Evolutionary conservation across 192 early-diverging fungal genomes (phyloP).

Genomic region (Coemansia sp.): DNA sequence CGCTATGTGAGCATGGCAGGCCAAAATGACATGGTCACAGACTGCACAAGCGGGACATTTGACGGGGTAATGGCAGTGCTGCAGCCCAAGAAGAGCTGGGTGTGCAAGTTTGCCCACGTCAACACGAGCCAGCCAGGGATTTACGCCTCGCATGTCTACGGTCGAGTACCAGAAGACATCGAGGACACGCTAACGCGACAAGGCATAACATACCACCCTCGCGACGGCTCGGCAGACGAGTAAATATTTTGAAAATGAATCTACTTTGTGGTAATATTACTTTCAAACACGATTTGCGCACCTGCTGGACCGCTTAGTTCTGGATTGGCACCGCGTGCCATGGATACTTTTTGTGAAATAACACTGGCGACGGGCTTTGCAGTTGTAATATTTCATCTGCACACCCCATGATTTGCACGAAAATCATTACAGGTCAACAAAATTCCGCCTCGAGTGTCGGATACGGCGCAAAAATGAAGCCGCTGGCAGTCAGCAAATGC

Average conservation of each 20-base stretch:
- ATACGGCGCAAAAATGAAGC: not conserved
- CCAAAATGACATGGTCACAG: conserved; percentile 61
- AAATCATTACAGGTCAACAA: not conserved
- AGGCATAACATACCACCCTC: conserved; percentile 68
- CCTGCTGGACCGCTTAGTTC: too few species aligned
- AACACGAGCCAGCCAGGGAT: conserved; percentile 60
- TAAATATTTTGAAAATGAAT: conserved; percentile 13
- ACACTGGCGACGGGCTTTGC: not conserved
- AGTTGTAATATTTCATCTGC: not conserved
- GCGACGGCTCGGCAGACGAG: conserved; percentile 62
- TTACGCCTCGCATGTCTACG: conserved; percentile 74
- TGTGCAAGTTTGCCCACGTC: conserved; percentile 67
- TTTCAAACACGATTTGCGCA: too few species aligned
- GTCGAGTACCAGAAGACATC: conserved; percentile 71
- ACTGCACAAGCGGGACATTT: conserved; percentile 77
- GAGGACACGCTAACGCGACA: conserved; percentile 68
- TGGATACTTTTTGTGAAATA: not conserved
- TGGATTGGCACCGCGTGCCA: not conserved
- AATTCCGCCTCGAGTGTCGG: not conserved
- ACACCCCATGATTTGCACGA: not conserved
- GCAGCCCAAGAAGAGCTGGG: conserved; percentile 75
- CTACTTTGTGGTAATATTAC: not conserved
- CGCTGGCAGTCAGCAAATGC: not conserved
- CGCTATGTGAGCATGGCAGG: conserved; percentile 68
- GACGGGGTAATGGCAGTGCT: conserved; percentile 75